These are phyloP conservation scores for Colletotrichum plurivorum DNA, from an alignment of 2,329 filamentous ascomycete species.

Conservation along the genomic window DNA sequence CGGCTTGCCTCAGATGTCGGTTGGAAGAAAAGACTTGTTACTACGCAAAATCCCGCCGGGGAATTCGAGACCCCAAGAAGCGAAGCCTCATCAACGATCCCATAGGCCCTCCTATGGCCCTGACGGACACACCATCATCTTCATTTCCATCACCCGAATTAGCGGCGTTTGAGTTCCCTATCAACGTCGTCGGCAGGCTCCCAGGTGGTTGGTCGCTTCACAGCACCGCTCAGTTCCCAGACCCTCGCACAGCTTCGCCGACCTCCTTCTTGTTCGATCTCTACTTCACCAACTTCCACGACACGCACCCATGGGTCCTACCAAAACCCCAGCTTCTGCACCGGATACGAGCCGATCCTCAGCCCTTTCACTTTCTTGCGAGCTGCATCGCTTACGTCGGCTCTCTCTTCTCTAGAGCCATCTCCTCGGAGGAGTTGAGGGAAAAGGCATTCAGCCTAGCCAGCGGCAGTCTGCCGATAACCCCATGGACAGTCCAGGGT, in stretches of 20 bases:
- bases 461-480: constrained; percentile 50
- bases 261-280: constrained; percentile 44
- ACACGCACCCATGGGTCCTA: constrained; percentile 38
- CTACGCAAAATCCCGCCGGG: constrained; percentile 63
- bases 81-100: constrained; percentile 49
- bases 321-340: constrained; percentile 36
- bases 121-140: constrained; percentile 11
- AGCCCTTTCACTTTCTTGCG: constrained; percentile 47
- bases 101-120: constrained; percentile 36
- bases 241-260: constrained; percentile 35
- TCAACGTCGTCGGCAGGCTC: constrained; percentile 43
- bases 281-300: constrained; percentile 47
- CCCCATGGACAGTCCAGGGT: constrained; percentile 51
- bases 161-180: constrained; percentile 40
- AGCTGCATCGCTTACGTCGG: constrained; percentile 54
- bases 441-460: constrained; percentile 49
- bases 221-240: constrained; percentile 37
- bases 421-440: constrained; percentile 49
- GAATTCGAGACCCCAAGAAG: constrained; percentile 54
- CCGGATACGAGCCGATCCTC: constrained; percentile 22
- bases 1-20: constrained; percentile 61
- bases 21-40: constrained; percentile 59
- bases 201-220: constrained; percentile 43
- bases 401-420: constrained; percentile 51
- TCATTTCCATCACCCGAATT: constrained; percentile 42